Base-by-base conservation (phyloP, 2,329 filamentous ascomycete genomes). In the Aspergillus alliaceus region DNA sequence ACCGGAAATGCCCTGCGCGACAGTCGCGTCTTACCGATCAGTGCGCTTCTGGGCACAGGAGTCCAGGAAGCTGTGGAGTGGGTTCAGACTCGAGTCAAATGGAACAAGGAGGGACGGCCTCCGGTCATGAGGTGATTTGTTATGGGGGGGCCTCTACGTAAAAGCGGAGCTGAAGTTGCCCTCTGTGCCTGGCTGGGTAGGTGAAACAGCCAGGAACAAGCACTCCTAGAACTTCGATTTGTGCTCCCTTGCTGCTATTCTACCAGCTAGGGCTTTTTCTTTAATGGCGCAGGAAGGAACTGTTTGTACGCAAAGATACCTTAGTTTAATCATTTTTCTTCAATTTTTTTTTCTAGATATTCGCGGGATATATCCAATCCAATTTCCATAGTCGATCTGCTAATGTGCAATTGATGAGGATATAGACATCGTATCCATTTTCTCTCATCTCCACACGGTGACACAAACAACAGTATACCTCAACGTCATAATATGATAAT, bases 61-160 rank as follows among this genome's bases (percentile, higher is more conserved):
- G 95, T 99, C 2, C 86, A 86, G 69, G 95, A 98, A 79, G 93
- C 95, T 1, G 90, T 99, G n/a, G 95, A 98, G 70, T 99, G 95
- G 95, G 81, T 99, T 58, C 87, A 91, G 71, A 93, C 88, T 64
- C 82, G 95, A 59, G 91, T 98, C 27, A 92, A 91, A 75, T 98
- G 95, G 91, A 98, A 98, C 73, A 96, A 95, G 77, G 93, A 97
- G 75, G 88, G 86, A 4, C 83, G 95, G 59, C 93, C 93, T 61
- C 95, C 95, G 2, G 87, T 96, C 52, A 96, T 97, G 93, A 84
- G 92, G 77, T 98, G 81, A 84, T 57, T 9, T 18, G 29, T 9
- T 27, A 40, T 6, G 40, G 24, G 35, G 7, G 37, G 15, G 27
- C 37, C n/a, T 44, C 25, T 9, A 48, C 11, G 44, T 31, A 22